Evolutionary conservation across 805 yeast genomes (phyloP), one percentile per base, ranked within the genome.

Genomic region (Saturnispora zaruensis): DNA sequence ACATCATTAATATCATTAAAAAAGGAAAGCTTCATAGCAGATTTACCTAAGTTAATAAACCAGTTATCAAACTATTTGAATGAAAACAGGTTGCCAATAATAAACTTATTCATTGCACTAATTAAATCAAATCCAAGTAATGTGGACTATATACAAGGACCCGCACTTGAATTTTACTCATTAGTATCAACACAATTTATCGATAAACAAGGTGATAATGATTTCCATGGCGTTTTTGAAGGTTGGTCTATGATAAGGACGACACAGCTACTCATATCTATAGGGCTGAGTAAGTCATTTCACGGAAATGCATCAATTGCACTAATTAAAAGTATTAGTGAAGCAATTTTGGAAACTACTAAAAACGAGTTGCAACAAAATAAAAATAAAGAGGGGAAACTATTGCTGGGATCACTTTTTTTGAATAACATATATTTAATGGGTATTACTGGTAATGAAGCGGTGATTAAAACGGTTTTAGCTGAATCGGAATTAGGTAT

Each of bases 241-340:
- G 49, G 49, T 11, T 47, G 50, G 45, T 33, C 34, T 8, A 16
- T 47, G 24, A n/a, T 38, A 5, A 32, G 25, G 34, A 32, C 36
- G 4, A 33, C 24, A 4, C 16, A 42, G 18, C 6, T 37, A 8
- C 30, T 45, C 3, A 26, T 28, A 16, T 16, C 14, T 14, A 23
- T 33, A 5, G 18, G n/a, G 11, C 20, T 28, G 4, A 33, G 6
- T 5, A 11, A 20, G 5, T 5, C 23, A 11, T 40, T 46, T 13
- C 36, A 41, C 13, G 33, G 33, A 9, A 16, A 16, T 16, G n/a
- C 49, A 16, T 46, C 41, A 30, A n/a, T 28, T 23, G 18, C 13
- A 5, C 18, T 46, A 5, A 7, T 47, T 6, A 20, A 32, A 16
- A 47, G 41, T 34, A 41, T 47, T 6, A 47, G 45, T 11, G 25